Evolutionary conservation across 2,329 filamentous ascomycete species (phyloP).

Genomic region (Exophiala oligosperma): DNA sequence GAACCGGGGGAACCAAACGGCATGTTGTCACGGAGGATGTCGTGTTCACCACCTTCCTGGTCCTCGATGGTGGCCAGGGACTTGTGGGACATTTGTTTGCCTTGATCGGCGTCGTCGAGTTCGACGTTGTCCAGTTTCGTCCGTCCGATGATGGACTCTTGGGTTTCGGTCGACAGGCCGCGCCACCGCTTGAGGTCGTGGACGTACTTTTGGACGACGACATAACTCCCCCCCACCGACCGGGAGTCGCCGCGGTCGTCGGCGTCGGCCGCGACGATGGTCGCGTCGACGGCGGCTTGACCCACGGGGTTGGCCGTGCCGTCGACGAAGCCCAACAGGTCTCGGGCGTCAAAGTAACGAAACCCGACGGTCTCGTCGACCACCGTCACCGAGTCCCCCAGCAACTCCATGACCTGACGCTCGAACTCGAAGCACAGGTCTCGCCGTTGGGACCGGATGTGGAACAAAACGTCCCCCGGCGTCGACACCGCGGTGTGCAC

Average conservation of each 20-base stretch:
- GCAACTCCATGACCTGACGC: constrained; percentile 51
- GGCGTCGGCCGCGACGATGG: constrained; percentile 47
- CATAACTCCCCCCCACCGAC: constrained; percentile 53
- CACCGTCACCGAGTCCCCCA: constrained; percentile 50
- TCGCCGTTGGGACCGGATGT: constrained; percentile 58
- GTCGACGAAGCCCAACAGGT: constrained; percentile 61
- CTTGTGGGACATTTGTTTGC: constrained; percentile 55
- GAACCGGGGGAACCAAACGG: constrained; percentile 57
- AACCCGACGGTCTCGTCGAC: constrained; percentile 58
- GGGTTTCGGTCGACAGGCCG: constrained; percentile 49
- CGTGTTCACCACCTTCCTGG: constrained; percentile 51
- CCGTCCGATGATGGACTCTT: constrained; percentile 58
- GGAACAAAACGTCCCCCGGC: constrained; percentile 58
- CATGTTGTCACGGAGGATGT: constrained; percentile 61
- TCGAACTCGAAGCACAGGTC: constrained; percentile 62
- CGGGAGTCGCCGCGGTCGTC: constrained; percentile 40
- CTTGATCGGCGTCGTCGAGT: constrained; percentile 51
- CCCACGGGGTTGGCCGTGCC: constrained; percentile 61
- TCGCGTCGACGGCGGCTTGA: constrained; percentile 41
- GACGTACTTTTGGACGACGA: constrained; percentile 61
- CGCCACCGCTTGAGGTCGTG: constrained; percentile 54
- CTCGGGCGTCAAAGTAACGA: constrained; percentile 60
- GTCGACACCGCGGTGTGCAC: constrained; percentile 56
- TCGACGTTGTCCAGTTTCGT: constrained; percentile 61
- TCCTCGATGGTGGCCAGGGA: constrained; percentile 56